These are phyloP conservation scores for Senecio squalidus DNA, from an alignment of 140 eudicot species.

Conservation along the genomic window DNA sequence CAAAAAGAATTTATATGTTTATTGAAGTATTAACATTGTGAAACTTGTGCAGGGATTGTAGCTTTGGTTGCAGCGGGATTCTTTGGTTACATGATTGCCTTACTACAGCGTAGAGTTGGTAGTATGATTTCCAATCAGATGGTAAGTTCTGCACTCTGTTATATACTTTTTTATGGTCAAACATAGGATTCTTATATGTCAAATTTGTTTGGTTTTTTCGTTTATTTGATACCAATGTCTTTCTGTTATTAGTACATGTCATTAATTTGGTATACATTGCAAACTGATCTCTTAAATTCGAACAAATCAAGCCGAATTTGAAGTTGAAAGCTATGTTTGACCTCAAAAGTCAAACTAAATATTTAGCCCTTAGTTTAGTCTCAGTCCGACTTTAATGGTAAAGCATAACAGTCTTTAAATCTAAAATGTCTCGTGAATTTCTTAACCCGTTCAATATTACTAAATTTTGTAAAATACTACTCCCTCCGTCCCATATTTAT, in stretches of 20 bases:
- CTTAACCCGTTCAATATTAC: not conserved
- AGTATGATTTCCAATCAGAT: conserved; percentile 49
- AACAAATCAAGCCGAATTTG: not conserved
- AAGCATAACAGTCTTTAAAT: not conserved
- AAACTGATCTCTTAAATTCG: not conserved
- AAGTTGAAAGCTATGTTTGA: conserved; percentile 4
- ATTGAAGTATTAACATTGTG: too few relatives aligned
- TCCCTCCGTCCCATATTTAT: too few relatives aligned
- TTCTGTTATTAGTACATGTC: not conserved
- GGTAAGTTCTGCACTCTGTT: conserved; percentile 34
- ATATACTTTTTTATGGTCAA: not conserved
- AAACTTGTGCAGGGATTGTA: conserved; percentile 51
- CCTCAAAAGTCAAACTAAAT: conserved; percentile 1
- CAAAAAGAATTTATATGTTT: conserved; percentile 4
- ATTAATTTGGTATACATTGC: not conserved
- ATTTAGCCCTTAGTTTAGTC: not conserved
- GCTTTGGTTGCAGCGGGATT: conserved; percentile 91
- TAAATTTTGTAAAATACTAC: not conserved
- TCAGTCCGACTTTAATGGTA: conserved; percentile 5
- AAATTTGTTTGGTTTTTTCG: not conserved
- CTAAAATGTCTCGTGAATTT: not conserved
- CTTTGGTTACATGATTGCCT: conserved; percentile 92
- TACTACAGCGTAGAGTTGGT: conserved; percentile 83
- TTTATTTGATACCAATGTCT: not conserved
- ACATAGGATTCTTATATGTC: not conserved